Percentiles rank a stretch among this genome's conserved stretches.
These are phyloP conservation scores for Xylaria telfairii DNA, from an alignment of 495 filamentous ascomycete species.

Conservation along the genomic window DNA sequence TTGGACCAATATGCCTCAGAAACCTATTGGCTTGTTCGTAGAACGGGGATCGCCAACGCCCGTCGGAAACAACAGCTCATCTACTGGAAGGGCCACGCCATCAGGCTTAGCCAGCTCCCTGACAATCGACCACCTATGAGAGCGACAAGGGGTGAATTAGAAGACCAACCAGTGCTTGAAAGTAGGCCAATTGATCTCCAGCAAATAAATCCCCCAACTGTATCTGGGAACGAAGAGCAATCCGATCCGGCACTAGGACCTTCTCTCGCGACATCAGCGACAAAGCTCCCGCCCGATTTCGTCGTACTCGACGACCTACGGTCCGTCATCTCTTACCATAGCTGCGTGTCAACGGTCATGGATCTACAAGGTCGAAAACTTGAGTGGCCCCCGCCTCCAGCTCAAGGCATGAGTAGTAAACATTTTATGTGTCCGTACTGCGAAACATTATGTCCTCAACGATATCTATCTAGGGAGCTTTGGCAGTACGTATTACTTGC, in stretches of 20 bases:
- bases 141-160: too few relatives aligned
- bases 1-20: background rate
- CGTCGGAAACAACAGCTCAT: background rate
- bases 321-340: background rate
- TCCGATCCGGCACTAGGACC: too few relatives aligned
- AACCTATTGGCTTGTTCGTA: background rate
- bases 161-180: too few relatives aligned
- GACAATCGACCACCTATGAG: too few relatives aligned
- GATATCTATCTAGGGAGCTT: background rate
- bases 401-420: too few relatives aligned
- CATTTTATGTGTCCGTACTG: background rate
- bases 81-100: background rate
- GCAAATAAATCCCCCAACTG: background rate
- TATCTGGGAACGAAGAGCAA: too few relatives aligned
- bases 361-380: background rate
- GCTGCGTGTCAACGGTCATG: background rate
- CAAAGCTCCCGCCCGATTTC: background rate
- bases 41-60: background rate
- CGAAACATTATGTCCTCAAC: background rate
- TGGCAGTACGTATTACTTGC: constrained; percentile 4
- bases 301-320: background rate
- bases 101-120: background rate
- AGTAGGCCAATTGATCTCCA: background rate
- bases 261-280: background rate
- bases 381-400: background rate